Evolutionary conservation across 495 filamentous ascomycete genomes (phyloP), one percentile per base, ranked within the genome.

Genomic region (Aspergillus haitiensis): DNA sequence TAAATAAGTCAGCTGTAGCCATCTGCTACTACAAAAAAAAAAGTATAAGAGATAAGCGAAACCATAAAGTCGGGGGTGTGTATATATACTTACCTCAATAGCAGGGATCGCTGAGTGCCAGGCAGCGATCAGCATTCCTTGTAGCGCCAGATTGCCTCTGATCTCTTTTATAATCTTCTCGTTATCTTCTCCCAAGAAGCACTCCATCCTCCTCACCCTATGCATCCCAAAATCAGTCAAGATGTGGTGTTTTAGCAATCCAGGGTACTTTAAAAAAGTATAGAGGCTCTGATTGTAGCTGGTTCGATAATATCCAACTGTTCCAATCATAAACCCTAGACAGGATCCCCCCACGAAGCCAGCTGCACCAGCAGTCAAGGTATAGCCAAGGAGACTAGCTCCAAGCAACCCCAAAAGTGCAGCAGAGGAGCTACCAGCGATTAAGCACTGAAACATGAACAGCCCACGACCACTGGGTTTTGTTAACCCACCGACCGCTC

Each of bases 321-420:
- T 46, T 32, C 54, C 54, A 7, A 47, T 21, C 7, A 56, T 46
- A 39, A 56, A 56, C 2, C 54, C 54, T 15, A 56, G 16, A 31
- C 54, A 56, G 13, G 54, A 56, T 27, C 54, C 54, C 12, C 54
- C 54, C 40, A 47, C 54, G 35, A 56, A 56, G 10, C 54, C 54
- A 12, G 46, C 27, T 18, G 37, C 54, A 7, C 54, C 54, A n/a
- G 54, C 54, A 34, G 37, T 32, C 9, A 56, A 13, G 9, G 40
- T 21, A 31, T 46, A 56, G 7, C 54, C 54, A 5, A 46, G n/a
- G 16, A 56, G 31, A 18, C 39, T 47, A 31, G 54, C 54, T n/a
- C 54, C 54, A 15, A 45, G 46, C 8, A 56, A 13, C 0, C 54
- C 54, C 9, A 45, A 12, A 7, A 56, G n/a, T 4, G 54, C 54